These are phyloP conservation scores for Alternaria ethzedia DNA, from an alignment of 2,329 filamentous ascomycete species.

Conservation along the genomic window DNA sequence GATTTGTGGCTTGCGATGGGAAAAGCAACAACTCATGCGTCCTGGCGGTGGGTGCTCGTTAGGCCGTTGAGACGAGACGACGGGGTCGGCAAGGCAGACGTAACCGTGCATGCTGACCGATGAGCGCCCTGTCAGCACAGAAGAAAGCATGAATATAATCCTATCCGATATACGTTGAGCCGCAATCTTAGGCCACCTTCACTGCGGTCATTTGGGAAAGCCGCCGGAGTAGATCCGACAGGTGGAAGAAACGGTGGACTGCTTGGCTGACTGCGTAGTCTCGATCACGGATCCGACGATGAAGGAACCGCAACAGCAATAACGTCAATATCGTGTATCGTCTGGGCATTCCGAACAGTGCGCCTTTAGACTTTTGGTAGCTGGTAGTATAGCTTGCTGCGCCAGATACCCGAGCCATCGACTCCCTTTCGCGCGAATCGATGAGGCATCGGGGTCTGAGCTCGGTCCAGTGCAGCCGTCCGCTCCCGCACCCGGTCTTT, in stretches of 20 bases:
- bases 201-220: neutral
- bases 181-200: neutral
- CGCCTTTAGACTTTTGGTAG: neutral
- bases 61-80: neutral
- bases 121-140: conserved; percentile 2
- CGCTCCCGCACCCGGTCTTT: conserved; percentile 15
- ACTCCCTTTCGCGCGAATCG: conserved; percentile 6
- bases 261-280: neutral
- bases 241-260: conserved; percentile 3
- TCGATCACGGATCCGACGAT: neutral
- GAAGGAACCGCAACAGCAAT: neutral
- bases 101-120: neutral
- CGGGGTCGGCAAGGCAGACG: neutral
- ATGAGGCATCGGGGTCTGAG: conserved; percentile 11
- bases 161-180: conserved; percentile 3
- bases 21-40: neutral
- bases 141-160: conserved; percentile 1
- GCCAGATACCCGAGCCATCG: neutral
- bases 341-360: neutral
- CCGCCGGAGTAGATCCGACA: conserved; percentile 7
- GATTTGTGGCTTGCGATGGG: neutral
- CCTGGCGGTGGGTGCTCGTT: neutral
- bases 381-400: neutral
- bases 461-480: conserved; percentile 7
- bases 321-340: neutral